These are phyloP conservation scores for Aureobasidium sp. DNA, from an alignment of 2,329 filamentous ascomycete species.

Conservation along the genomic window DNA sequence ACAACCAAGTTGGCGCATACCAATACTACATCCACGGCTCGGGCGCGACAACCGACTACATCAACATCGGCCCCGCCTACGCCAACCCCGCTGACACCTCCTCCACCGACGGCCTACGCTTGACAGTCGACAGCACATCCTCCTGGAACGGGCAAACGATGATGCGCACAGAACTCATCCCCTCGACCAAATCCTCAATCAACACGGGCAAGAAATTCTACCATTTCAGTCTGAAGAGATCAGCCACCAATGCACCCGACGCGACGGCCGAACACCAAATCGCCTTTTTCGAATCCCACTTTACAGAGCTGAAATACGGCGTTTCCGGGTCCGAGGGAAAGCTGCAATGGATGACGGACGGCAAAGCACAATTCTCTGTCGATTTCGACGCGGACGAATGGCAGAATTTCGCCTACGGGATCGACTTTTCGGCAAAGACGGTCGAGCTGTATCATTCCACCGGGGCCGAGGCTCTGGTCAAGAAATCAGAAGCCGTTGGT, in stretches of 20 bases:
- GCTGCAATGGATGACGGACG: constrained; percentile 60
- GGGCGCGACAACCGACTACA: constrained; percentile 50
- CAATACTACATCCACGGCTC: constrained; percentile 71
- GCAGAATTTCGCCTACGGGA: constrained; percentile 71
- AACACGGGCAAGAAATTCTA: constrained; percentile 62
- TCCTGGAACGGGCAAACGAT: constrained; percentile 68
- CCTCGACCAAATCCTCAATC: constrained; percentile 59
- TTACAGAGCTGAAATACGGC: constrained; percentile 67
- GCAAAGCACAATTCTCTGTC: constrained; percentile 55
- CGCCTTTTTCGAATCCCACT: constrained; percentile 60
- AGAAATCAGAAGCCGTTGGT: constrained; percentile 54
- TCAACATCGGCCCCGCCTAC: constrained; percentile 53
- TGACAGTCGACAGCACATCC: constrained; percentile 57
- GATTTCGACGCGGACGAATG: constrained; percentile 57
- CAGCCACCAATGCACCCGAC: constrained; percentile 53
- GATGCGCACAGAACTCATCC: constrained; percentile 68
- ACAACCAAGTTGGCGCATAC: constrained; percentile 60
- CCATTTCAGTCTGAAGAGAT: constrained; percentile 62
- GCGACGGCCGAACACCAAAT: constrained; percentile 61
- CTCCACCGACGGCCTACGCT: constrained; percentile 59
- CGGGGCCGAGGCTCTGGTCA: constrained; percentile 49
- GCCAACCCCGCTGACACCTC: constrained; percentile 59
- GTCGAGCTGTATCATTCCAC: constrained; percentile 67
- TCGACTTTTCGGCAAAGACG: constrained; percentile 56
- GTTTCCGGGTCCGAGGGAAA: constrained; percentile 30